Evolutionary conservation across 2,329 filamentous ascomycete species (phyloP), one percentile per base, ranked within the genome.

Genomic region (Grosmannia huntii): DNA sequence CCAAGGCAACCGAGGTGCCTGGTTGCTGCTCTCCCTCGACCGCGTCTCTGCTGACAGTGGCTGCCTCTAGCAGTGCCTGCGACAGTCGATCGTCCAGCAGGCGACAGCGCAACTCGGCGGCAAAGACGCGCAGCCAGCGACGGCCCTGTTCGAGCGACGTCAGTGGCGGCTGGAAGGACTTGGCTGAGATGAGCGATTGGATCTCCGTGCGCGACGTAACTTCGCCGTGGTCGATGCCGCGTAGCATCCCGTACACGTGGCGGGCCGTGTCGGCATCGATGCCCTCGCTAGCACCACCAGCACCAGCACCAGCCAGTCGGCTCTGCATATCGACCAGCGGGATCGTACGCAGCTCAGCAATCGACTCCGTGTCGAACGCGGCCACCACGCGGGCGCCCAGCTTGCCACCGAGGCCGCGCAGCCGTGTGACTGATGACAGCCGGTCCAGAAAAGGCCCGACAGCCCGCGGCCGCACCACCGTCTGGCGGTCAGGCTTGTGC

Each of bases 151-250:
- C 89, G 21, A 82, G 74, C 2, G 78, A 86, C 64, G 84, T 87
- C 68, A 97, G 92, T 58, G 80, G 83, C 0, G 94, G 94, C 28
- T 89, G 80, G 67, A 99, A 99, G 0, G 90, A 95, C 69, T 99
- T 99, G 23, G 94, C 91, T 1, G 90, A 96, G 16, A 97, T 77
- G 91, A 99, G 97, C 19, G 88, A 94, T 70, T 97, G 96, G 74
- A 96, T 96, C 66, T 94, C 89, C 1, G 90, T 96, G 56, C 92
- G 80, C 31, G 90, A 82, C 66, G 90, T 96, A 63, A 99, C 90
- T 70, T 96, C 91, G 65, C 87, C 94, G 55, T 77, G 75, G 69
- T 99, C 94, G 61, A 91, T 83, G 1, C 94, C 94, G 12, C 94
- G 83, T 57, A 97, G 86, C 12, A 86, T 87, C 57, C 86, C 83